These are phyloP conservation scores for Yamadazyma triangularis DNA, from an alignment of 1,139 yeast species.

Conservation along the genomic window DNA sequence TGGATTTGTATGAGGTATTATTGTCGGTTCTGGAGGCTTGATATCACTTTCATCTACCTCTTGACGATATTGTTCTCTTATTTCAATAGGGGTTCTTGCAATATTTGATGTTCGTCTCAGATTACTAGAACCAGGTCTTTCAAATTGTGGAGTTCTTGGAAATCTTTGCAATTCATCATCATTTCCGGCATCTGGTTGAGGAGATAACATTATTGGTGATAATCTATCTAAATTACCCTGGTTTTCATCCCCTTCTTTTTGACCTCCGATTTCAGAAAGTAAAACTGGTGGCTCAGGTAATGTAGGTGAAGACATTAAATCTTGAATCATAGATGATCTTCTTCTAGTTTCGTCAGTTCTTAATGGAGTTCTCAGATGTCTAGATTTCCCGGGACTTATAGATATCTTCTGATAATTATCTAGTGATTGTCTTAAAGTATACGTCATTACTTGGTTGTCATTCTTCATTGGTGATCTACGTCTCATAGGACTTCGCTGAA, in stretches of 20 bases:
- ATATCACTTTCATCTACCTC: constrained; percentile 34
- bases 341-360: constrained; percentile 15
- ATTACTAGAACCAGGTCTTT: constrained; percentile 4
- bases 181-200: constrained; percentile 1
- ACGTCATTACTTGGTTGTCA: constrained; percentile 10
- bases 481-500: constrained; percentile 20
- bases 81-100: constrained; percentile 24
- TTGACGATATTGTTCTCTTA: constrained; percentile 17
- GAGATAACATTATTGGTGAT: constrained; percentile 7
- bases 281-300: constrained; percentile 45
- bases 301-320: constrained; percentile 47
- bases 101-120: constrained; percentile 13
- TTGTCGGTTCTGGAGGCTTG: constrained; percentile 25
- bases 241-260: background rate
- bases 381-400: constrained; percentile 28
- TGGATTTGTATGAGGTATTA: background rate
- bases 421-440: constrained; percentile 32
- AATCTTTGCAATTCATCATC: constrained; percentile 35
- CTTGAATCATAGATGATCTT: constrained; percentile 40
- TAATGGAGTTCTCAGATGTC: constrained; percentile 14
- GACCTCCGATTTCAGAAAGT: constrained; percentile 27
- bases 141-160: constrained; percentile 47
- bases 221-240: constrained; percentile 3
- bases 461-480: constrained; percentile 11
- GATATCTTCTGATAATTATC: constrained; percentile 32